These are phyloP conservation scores for Erigeron canadensis DNA, from an alignment of 129 eudicot species.

Conservation along the genomic window DNA sequence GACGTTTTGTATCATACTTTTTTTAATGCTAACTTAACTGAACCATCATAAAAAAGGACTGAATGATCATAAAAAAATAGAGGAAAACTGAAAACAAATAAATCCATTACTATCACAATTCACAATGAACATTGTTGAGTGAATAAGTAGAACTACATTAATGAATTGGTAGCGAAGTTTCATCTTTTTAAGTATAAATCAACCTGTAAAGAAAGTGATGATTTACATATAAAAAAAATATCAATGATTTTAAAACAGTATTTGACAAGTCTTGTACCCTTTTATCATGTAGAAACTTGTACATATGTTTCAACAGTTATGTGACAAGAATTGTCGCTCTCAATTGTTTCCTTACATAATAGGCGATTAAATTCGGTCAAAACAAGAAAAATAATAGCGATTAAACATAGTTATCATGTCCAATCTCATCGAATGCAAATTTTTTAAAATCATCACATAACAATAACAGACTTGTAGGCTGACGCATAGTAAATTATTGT, in stretches of 20 bases:
- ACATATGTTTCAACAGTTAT: background rate
- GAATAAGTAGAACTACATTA: constrained; percentile 4
- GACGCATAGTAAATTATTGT: too few relatives aligned
- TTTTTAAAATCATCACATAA: too few relatives aligned
- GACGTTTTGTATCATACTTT: too few relatives aligned
- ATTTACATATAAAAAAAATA: background rate
- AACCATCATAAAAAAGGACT: too few relatives aligned
- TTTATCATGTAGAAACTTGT: background rate
- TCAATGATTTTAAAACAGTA: background rate
- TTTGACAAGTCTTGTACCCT: background rate
- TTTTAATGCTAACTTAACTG: too few relatives aligned
- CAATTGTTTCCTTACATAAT: background rate
- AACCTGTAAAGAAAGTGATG: background rate
- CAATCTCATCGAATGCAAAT: too few relatives aligned
- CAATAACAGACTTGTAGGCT: too few relatives aligned
- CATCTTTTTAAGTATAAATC: constrained; percentile 1
- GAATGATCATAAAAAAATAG: background rate
- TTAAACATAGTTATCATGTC: too few relatives aligned
- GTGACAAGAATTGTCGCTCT: background rate
- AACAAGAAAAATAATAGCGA: too few relatives aligned
- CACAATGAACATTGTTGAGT: background rate
- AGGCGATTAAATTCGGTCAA: too few relatives aligned
- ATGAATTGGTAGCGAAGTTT: constrained; percentile 9
- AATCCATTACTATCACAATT: too few relatives aligned
- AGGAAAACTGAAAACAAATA: too few relatives aligned